Conservation (phyloP, 78 protist genomes). For the Protostelium mycophagum region DNA sequence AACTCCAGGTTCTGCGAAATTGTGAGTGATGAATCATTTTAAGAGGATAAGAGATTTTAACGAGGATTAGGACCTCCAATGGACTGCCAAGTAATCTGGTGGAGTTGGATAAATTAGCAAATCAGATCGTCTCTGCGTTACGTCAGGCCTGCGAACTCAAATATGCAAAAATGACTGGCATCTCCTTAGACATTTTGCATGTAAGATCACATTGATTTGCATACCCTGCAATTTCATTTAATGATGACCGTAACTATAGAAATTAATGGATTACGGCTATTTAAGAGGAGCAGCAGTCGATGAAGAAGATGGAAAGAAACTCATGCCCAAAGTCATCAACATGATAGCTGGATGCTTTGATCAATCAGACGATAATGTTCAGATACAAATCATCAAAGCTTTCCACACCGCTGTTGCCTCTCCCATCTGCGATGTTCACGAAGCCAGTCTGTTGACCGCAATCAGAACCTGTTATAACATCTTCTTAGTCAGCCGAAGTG, state of each 20-base stretch:
- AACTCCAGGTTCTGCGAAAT: not conserved
- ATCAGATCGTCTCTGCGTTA: not conserved
- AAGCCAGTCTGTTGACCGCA: conserved; percentile 64
- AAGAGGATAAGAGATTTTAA: too few relatives aligned
- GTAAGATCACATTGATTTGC: not conserved
- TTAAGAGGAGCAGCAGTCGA: conserved; percentile 17
- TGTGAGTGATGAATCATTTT: not conserved
- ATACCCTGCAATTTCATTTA: not conserved
- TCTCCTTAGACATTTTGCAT: not conserved
- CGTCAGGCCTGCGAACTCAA: not conserved
- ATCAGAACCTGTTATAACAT: conserved; percentile 72
- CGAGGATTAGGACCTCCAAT: not conserved
- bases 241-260: conserved; percentile 9
- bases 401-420: conserved; percentile 71
- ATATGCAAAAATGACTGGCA: not conserved
- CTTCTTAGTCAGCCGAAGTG: conserved; percentile 29
- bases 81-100: not conserved
- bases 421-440: conserved; percentile 67
- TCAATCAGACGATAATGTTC: conserved; percentile 57
- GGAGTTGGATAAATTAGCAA: not conserved
- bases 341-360: conserved; percentile 44
- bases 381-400: conserved; percentile 65
- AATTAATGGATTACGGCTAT: conserved; percentile 56
- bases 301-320: conserved; percentile 12
- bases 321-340: conserved; percentile 21